Conservation (phyloP, 192 early-diverging fungal genomes). For the Coemansia sp. region DNA sequence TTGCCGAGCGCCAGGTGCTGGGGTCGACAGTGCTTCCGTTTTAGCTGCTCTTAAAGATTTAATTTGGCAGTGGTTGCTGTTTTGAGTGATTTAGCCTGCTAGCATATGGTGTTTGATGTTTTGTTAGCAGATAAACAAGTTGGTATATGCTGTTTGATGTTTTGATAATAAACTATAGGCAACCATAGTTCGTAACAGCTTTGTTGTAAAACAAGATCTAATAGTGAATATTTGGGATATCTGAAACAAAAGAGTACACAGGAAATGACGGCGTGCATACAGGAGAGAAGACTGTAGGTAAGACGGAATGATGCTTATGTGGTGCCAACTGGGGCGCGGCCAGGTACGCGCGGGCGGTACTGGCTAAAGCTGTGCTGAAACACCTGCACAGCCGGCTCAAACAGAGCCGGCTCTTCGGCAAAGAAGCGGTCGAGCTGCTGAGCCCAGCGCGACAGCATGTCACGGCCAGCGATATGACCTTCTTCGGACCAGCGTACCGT, state of each 20-base stretch:
- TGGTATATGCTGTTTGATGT: too few species aligned
- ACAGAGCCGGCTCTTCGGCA: conserved; percentile 30
- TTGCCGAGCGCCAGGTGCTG: conserved; percentile 53
- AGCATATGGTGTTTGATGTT: background rate
- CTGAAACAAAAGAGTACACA: background rate
- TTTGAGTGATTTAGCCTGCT: too few species aligned
- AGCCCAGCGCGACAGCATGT: conserved; percentile 81
- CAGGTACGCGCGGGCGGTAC: conserved; percentile 5
- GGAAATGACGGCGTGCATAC: background rate
- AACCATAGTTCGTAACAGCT: background rate
- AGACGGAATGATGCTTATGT: conserved; percentile 10
- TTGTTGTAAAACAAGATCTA: background rate
- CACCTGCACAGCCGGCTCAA: conserved; percentile 45
- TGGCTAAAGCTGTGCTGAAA: conserved; percentile 47
- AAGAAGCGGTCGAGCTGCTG: conserved; percentile 42
- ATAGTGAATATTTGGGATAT: background rate
- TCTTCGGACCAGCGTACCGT: conserved; percentile 69
- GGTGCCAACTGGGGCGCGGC: conserved; percentile 13
- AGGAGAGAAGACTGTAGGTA: background rate
- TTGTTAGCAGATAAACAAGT: background rate
- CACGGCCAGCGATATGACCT: conserved; percentile 79
- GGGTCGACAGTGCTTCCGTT: conserved; percentile 46
- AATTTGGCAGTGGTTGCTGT: too few species aligned
- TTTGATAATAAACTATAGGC: too few species aligned
- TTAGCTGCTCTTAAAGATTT: conserved; percentile 2